A percentile compares a stretch with the other conserved stretches of the same genome.
These are phyloP conservation scores for Naegleria fowleri DNA, from an alignment of 208 protist species.

Conservation along the genomic window DNA sequence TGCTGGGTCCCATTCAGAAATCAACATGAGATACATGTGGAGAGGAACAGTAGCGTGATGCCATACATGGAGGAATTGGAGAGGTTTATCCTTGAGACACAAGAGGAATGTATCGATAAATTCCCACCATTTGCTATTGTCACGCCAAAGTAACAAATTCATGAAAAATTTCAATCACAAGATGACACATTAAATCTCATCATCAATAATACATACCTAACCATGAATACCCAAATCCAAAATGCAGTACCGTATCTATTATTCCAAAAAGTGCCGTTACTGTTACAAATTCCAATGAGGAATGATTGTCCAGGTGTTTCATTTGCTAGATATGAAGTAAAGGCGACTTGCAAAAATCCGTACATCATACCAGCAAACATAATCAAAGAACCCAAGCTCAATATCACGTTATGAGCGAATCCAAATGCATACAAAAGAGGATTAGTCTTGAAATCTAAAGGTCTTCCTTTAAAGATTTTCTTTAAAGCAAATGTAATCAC, in stretches of 20 bases:
- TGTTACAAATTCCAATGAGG: neutral
- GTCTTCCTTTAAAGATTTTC: neutral
- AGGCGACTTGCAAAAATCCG: neutral
- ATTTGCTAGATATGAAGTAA: neutral
- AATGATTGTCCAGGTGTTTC: neutral
- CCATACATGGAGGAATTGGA: constrained; percentile 19
- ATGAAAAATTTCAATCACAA: too few species aligned
- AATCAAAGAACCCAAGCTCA: neutral
- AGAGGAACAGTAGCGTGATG: constrained; percentile 23
- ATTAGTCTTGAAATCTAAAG: neutral
- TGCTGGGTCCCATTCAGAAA: neutral
- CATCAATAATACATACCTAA: neutral
- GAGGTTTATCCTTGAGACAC: constrained; percentile 8
- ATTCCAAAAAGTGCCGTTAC: neutral
- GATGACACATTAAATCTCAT: neutral
- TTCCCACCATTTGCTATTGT: constrained; percentile 12
- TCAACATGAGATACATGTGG: constrained; percentile 14
- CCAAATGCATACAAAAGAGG: neutral
- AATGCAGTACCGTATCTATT: neutral
- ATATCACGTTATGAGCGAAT: neutral
- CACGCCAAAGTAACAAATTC: neutral
- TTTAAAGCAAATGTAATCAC: neutral
- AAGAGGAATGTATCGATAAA: constrained; percentile 23
- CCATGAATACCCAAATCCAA: neutral
- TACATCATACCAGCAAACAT: neutral